Evolutionary conservation across 441 rosid genomes (phyloP), one percentile per base, ranked within the genome.

Genomic region (Omphalea diandra): DNA sequence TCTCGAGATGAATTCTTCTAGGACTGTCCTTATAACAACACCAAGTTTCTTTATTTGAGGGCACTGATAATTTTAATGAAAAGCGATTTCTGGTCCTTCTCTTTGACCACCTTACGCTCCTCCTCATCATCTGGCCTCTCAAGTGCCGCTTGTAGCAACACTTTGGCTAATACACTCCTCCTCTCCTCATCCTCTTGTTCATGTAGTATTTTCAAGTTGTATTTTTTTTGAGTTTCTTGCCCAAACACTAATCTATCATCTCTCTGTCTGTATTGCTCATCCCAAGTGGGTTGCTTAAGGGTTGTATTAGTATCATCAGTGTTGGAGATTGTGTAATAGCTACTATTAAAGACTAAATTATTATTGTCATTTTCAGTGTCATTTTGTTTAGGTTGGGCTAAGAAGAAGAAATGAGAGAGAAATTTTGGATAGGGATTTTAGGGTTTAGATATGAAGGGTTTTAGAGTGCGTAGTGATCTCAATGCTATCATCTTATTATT

Each of bases 41-140:
- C n/a, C n/a, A n/a, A n/a, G n/a, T n/a, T n/a, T n/a, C n/a, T n/a
- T n/a, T n/a, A n/a, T n/a, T 94, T 94, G 3, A 98, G 98, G 7
- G 98, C 94, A 0, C 99, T 98, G 38, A 94, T 86, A 52, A 94
- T 86, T n/a, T 98, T 98, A 15, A 94, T 96, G 11, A 90, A 81
- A 60, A 94, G 80, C 1, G 99, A 94, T 81, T 85, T 92, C 87
- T 94, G 98, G 68, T 94, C 91, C 77, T 94, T 98, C 82, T 94
- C 99, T 70, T 76, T 84, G 38, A 92, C 86, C 60, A 79, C 86
- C n/a, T 80, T 88, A 6, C 83, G 84, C n/a, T 73, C 92, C 6
- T 87, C 90, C 26, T 86, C 85, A 47, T 88, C 97, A 52, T 88
- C 97, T 0, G 92, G 82, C 43, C 74, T 75, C 41, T 77, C 85